phyloP scores from a whole-genome alignment of 495 filamentous ascomycete species.

The Tuber magnatum region DNA sequence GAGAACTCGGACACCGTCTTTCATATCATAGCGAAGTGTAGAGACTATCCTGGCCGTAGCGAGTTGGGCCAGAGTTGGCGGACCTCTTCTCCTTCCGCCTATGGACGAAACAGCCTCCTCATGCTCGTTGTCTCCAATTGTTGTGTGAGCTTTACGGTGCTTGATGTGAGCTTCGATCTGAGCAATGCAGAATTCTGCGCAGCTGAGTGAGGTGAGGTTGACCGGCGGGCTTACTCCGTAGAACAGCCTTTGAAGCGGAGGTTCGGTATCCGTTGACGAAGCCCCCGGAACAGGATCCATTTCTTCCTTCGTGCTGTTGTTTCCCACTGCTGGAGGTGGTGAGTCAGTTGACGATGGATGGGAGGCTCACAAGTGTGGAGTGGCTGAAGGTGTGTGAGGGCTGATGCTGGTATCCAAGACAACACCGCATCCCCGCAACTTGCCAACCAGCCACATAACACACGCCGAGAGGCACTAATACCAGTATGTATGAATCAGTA shows the following conservation, averaged over 20 bases:
- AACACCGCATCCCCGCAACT: not conserved
- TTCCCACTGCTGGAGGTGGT: not conserved
- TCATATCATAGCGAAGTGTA: slow-evolving; percentile 2
- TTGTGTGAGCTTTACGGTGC: not conserved
- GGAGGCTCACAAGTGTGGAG: not conserved
- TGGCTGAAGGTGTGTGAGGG: not conserved
- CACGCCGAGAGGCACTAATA: not conserved
- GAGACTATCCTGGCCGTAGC: not conserved
- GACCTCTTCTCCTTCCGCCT: not conserved
- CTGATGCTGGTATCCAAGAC: not conserved
- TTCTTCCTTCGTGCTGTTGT: not conserved
- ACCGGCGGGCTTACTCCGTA: not conserved
- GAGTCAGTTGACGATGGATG: not conserved
- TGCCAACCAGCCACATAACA: not conserved
- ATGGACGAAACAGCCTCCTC: not conserved
- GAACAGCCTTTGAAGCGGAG: not conserved
- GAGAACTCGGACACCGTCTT: not conserved
- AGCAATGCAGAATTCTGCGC: not conserved
- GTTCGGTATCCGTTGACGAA: not conserved
- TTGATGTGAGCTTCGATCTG: slow-evolving; percentile 4
- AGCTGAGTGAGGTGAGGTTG: not conserved
- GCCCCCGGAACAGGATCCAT: not conserved
- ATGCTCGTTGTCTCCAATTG: not conserved
- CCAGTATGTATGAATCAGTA: no score
- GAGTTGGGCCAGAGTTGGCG: not conserved